Evolutionary conservation across 805 yeast species (phyloP).

Genomic region (Cyberlindnera samutprakarnensis): DNA sequence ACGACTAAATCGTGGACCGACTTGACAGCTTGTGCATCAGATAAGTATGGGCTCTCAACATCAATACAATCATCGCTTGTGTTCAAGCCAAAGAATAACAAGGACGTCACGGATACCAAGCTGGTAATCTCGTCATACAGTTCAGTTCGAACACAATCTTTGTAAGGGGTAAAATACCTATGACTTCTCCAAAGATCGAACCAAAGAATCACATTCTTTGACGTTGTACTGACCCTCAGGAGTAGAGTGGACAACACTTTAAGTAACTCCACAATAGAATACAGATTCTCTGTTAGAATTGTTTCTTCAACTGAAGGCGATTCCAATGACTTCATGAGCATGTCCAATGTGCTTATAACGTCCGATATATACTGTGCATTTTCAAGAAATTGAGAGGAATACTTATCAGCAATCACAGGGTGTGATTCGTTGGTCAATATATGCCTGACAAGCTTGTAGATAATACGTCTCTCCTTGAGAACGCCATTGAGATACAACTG

Average conservation of each 20-base stretch:
- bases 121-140: conserved; percentile 31
- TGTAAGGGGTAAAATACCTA: conserved; percentile 13
- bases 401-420: conserved; percentile 18
- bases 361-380: conserved; percentile 20
- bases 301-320: conserved; percentile 10
- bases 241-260: conserved; percentile 34
- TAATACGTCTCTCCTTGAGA: conserved; percentile 43
- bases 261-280: conserved; percentile 27
- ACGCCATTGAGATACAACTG: conserved; percentile 30
- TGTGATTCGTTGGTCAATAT: conserved; percentile 20
- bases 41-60: conserved; percentile 30
- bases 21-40: conserved; percentile 31
- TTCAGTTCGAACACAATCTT: conserved; percentile 13
- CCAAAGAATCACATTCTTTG: conserved; percentile 41
- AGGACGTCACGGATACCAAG: conserved; percentile 39
- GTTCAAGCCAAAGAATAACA: conserved; percentile 51
- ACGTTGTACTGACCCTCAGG: conserved; percentile 29
- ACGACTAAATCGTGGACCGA: conserved; percentile 34
- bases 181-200: conserved; percentile 39
- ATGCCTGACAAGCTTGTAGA: conserved; percentile 34
- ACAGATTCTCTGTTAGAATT: conserved; percentile 25
- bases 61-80: conserved; percentile 36
- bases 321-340: conserved; percentile 2
- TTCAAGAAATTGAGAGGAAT: conserved; percentile 14
- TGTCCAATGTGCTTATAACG: conserved; percentile 13